Conservation (phyloP, 441 rosid genomes). For the Bocquillonia castaneifolia region DNA sequence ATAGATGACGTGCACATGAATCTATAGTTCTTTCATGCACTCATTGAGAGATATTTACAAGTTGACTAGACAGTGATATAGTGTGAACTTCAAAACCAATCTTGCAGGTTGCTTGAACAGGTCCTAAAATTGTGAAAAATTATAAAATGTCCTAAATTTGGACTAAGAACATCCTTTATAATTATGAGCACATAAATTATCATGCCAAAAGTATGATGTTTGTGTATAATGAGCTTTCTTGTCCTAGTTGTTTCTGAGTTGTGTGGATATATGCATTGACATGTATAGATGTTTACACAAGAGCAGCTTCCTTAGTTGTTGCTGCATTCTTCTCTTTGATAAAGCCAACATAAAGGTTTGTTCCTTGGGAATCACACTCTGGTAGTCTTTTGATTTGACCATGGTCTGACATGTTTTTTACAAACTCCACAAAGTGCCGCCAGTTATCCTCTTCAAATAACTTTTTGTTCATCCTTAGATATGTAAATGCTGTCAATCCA, state of each 20-base stretch:
- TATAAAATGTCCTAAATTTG: slow-evolving; percentile 6
- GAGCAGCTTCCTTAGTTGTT: slow-evolving; percentile 44
- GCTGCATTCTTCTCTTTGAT: slow-evolving; percentile 35
- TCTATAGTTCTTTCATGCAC: background rate
- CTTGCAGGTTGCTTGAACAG: background rate
- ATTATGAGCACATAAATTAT: slow-evolving; percentile 16
- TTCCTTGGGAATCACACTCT: slow-evolving; percentile 45
- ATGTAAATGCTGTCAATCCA: slow-evolving; percentile 76
- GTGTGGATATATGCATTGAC: slow-evolving; percentile 13
- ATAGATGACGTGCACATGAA: background rate
- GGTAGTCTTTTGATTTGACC: slow-evolving; percentile 47
- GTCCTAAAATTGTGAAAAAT: background rate
- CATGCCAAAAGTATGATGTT: slow-evolving; percentile 25
- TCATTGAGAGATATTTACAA: background rate
- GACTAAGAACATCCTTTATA: background rate
- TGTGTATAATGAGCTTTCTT: slow-evolving; percentile 11
- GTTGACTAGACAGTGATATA: background rate
- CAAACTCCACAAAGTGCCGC: slow-evolving; percentile 72
- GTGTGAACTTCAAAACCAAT: background rate
- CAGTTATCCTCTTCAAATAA: slow-evolving; percentile 76
- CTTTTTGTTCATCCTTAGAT: slow-evolving; percentile 68
- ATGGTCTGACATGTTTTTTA: slow-evolving; percentile 70
- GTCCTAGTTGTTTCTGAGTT: slow-evolving; percentile 2
- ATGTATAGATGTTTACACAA: slow-evolving; percentile 32
- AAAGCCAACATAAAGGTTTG: slow-evolving; percentile 59